Base-by-base conservation (phyloP, 1,139 yeast species). In the Saccharomyces hybrid region DNA sequence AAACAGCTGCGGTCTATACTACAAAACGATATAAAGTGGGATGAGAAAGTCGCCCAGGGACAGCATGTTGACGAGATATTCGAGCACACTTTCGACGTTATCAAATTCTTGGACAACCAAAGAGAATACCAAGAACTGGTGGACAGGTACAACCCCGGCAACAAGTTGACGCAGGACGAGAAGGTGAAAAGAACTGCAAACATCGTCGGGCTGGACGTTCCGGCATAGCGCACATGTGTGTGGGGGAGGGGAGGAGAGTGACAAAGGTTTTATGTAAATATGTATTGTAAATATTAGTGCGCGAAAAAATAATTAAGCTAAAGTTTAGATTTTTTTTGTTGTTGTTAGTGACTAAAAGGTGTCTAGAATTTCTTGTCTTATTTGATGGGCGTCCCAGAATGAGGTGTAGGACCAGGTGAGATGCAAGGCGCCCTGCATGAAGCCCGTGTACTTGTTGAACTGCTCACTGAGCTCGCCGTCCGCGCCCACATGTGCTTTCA, bases 351-450 rank as follows among this genome's bases (percentile, higher is more conserved):
- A 2, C 25, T 25, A 48, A 4, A 48, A 11, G n/a, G 49, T 9
- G 5, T 48, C n/a, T n/a, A 68, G 51, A 3, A 73, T 76, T 59
- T 68, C 75, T 38, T 63, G 61, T 68, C 91, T 79, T 83, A 88
- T 81, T 68, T 88, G 77, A 53, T 79, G 73, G 2, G 93, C 82
- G 60, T 81, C 79, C 84, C 88, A 85, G 54, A 87, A 81, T 2
- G 96, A 80, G 46, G 91, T 83, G 69, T 88, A 88, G 60, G 95
- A 86, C 99, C 99, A 91, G 5, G 97, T 90, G 64, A 91, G 79
- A 62, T 88, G 81, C 54, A 74, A 72, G 0, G 98, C 98, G 3
- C 99, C 99, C 70, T 84, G 86, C 86, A 89, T 83, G 68, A 70
- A 88, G 0, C 99, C 99, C 49, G 78, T 81, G 63, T 83, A 79